These are phyloP conservation scores for Colletotrichum karsti DNA, from an alignment of 2,329 filamentous ascomycete genomes.

Conservation along the genomic window DNA sequence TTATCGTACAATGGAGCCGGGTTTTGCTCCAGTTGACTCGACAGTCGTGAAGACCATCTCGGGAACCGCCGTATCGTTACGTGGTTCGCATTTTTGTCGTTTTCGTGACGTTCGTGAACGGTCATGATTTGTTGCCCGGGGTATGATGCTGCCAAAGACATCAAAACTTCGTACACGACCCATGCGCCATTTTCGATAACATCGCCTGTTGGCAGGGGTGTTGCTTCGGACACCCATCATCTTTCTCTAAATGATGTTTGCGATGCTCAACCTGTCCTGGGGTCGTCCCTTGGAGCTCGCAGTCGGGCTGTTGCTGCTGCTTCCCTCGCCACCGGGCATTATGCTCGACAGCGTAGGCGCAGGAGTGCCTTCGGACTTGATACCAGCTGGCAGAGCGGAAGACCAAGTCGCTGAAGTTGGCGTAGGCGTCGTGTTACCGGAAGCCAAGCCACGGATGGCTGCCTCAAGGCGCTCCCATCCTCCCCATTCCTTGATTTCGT, in stretches of 20 bases:
- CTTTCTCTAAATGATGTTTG: slow-evolving; percentile 51
- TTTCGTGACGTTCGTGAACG: slow-evolving; percentile 18
- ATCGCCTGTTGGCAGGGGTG: too few species aligned
- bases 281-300: slow-evolving; percentile 33
- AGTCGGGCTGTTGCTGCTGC: slow-evolving; percentile 38
- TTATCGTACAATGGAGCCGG: slow-evolving; percentile 20
- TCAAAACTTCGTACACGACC: neutral
- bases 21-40: neutral
- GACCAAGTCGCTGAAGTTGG: slow-evolving; percentile 44
- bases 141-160: neutral
- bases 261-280: slow-evolving; percentile 49
- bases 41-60: neutral
- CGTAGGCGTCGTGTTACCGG: slow-evolving; percentile 37
- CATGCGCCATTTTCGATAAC: neutral
- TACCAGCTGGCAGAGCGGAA: slow-evolving; percentile 39
- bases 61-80: neutral
- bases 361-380: slow-evolving; percentile 42
- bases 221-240: too few species aligned
- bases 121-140: slow-evolving; percentile 17
- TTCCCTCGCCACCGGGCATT: slow-evolving; percentile 31
- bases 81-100: neutral
- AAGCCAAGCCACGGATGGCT: slow-evolving; percentile 40
- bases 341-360: slow-evolving; percentile 34
- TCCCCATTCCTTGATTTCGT: slow-evolving; percentile 75
- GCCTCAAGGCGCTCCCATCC: slow-evolving; percentile 81